These are phyloP conservation scores for Crataegus laevigata DNA, from an alignment of 306 rosid species.

Conservation along the genomic window DNA sequence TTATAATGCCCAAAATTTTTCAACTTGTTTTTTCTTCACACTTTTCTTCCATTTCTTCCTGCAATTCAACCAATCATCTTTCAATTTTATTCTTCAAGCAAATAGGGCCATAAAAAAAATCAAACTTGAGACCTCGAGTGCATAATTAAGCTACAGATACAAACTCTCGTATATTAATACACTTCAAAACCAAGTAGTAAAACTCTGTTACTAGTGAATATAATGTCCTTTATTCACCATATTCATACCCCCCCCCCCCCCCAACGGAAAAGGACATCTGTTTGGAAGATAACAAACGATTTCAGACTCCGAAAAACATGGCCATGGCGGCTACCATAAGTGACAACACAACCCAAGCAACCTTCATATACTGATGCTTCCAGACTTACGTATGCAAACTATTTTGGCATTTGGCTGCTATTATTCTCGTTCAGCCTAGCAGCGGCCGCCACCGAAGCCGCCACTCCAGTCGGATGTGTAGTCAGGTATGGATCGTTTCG, in stretches of 20 bases:
- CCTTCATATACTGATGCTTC: neutral
- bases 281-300: neutral
- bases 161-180: too few species aligned
- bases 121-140: neutral
- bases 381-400: neutral
- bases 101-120: neutral
- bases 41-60: neutral
- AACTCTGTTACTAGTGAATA: neutral
- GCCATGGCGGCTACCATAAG: neutral
- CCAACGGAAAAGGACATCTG: neutral
- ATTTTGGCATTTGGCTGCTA: neutral
- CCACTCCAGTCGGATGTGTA: slow-evolving; percentile 57
- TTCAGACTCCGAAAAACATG: neutral
- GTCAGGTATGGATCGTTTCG: slow-evolving; percentile 57
- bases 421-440: slow-evolving; percentile 54
- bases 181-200: too few species aligned
- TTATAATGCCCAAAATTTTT: too few species aligned
- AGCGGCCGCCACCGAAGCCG: slow-evolving; percentile 61
- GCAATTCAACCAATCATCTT: neutral
- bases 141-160: neutral
- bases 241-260: neutral
- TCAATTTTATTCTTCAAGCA: too few species aligned
- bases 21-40: too few species aligned
- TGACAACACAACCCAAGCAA: neutral
- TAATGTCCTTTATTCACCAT: neutral